Conservation (phyloP, 495 filamentous ascomycete species). For the Daldinia grandis region DNA sequence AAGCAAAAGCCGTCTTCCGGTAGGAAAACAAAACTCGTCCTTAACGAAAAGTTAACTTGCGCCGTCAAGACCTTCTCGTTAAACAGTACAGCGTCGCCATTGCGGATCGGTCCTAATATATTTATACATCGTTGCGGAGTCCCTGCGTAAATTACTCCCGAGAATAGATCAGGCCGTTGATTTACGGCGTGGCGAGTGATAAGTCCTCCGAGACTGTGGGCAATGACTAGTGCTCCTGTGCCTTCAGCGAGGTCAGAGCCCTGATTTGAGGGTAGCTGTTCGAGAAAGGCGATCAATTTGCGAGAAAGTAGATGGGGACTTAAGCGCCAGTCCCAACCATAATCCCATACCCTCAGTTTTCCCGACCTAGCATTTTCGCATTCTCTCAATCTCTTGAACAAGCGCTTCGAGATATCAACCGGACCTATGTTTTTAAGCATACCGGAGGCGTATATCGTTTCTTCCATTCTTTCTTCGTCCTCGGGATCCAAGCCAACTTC, state of each 20-base stretch:
- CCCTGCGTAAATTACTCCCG: slow-evolving; percentile 86
- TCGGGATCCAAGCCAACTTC: slow-evolving; percentile 85
- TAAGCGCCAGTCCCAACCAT: slow-evolving; percentile 95
- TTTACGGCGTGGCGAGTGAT: slow-evolving; percentile 93
- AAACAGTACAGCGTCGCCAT: slow-evolving; percentile 88
- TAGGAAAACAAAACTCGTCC: slow-evolving; percentile 84
- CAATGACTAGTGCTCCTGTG: slow-evolving; percentile 80
- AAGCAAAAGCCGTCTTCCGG: slow-evolving; percentile 92
- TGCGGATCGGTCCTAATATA: slow-evolving; percentile 88
- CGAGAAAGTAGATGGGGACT: slow-evolving; percentile 80
- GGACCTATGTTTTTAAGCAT: slow-evolving; percentile 92
- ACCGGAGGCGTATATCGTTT: slow-evolving; percentile 80
- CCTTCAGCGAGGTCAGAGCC: slow-evolving; percentile 55
- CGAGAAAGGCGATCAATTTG: slow-evolving; percentile 74
- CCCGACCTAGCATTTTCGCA: slow-evolving; percentile 75
- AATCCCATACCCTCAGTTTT: slow-evolving; percentile 82
- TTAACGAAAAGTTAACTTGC: slow-evolving; percentile 92
- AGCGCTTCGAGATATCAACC: slow-evolving; percentile 83
- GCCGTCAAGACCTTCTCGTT: slow-evolving; percentile 92
- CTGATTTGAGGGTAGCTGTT: slow-evolving; percentile 77
- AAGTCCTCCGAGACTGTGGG: slow-evolving; percentile 89
- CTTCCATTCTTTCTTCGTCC: slow-evolving; percentile 86
- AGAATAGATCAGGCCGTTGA: slow-evolving; percentile 83
- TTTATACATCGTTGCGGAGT: slow-evolving; percentile 87
- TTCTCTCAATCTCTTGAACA: slow-evolving; percentile 80